Conservation (phyloP, 1,284 basidiomycete species). For the Sporisorium graminicola region DNA sequence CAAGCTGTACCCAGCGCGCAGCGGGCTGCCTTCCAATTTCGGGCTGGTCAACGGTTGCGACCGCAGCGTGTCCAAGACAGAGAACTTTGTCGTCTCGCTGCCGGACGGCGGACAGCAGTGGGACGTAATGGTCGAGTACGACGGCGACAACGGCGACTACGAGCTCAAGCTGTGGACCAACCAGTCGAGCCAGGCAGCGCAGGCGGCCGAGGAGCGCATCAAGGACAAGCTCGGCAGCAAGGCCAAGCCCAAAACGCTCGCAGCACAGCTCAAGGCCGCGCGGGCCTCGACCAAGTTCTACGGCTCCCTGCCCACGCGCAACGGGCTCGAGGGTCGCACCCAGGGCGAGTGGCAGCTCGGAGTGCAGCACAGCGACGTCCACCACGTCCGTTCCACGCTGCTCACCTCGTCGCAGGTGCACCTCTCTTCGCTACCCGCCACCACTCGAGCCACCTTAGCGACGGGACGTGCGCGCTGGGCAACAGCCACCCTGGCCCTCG, state of each 20-base stretch:
- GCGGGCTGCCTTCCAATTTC: not conserved
- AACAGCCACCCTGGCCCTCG: constrained; percentile 4
- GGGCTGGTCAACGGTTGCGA: constrained; percentile 6
- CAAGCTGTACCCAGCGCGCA: constrained; percentile 6
- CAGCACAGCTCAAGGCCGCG: constrained; percentile 5
- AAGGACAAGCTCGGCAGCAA: constrained; percentile 7
- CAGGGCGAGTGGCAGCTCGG: constrained; percentile 2
- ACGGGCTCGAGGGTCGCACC: not conserved
- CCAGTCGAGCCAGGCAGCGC: not conserved
- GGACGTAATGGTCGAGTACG: constrained; percentile 8
- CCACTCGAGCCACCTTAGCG: not conserved
- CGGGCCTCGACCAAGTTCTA: constrained; percentile 9
- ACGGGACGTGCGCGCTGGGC: constrained; percentile 7
- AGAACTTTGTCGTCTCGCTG: constrained; percentile 8
- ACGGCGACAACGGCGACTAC: constrained; percentile 4
- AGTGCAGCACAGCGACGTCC: constrained; percentile 1
- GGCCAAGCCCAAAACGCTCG: not conserved
- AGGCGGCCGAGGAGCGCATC: constrained; percentile 9
- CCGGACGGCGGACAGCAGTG: constrained; percentile 8
- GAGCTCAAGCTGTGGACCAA: constrained; percentile 5
- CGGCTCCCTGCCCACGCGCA: constrained; percentile 9
- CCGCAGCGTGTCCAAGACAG: constrained; percentile 13
- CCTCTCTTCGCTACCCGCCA: constrained; percentile 5
- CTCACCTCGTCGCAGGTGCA: constrained; percentile 10
- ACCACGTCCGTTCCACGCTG: constrained; percentile 1